Percentiles rank a stretch among this genome's conserved stretches.
phyloP scores from a whole-genome alignment of 2,329 filamentous ascomycete genomes.

The Alternaria triticina region DNA sequence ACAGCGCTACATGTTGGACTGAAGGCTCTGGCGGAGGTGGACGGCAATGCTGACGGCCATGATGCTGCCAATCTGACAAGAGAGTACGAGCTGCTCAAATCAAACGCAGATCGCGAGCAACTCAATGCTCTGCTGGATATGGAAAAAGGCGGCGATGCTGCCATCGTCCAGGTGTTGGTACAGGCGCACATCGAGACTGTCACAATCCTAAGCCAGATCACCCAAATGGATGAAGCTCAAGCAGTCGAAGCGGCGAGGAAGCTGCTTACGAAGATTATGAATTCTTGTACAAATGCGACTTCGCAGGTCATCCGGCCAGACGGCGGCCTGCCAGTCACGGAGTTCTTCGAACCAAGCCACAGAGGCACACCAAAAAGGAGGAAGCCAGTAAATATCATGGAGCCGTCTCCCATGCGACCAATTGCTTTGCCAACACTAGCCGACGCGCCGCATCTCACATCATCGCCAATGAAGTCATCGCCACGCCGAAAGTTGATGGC shows the following conservation, averaged over 20 bases:
- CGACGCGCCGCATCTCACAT: slow-evolving; percentile 50
- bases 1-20: slow-evolving; percentile 86
- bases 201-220: slow-evolving; percentile 79
- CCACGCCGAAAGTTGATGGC: slow-evolving; percentile 71
- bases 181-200: slow-evolving; percentile 93
- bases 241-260: slow-evolving; percentile 80
- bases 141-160: slow-evolving; percentile 79
- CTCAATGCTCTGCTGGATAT: slow-evolving; percentile 80
- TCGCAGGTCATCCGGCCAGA: slow-evolving; percentile 92
- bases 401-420: slow-evolving; percentile 56
- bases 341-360: slow-evolving; percentile 73
- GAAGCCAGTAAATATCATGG: slow-evolving; percentile 57
- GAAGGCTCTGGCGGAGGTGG: slow-evolving; percentile 76
- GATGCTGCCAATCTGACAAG: slow-evolving; percentile 76
- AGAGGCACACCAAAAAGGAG: slow-evolving; percentile 78
- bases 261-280: slow-evolving; percentile 78
- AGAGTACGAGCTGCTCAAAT: slow-evolving; percentile 86
- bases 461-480: slow-evolving; percentile 75
- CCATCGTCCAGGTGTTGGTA: slow-evolving; percentile 80
- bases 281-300: slow-evolving; percentile 74
- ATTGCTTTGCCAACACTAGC: slow-evolving; percentile 37
- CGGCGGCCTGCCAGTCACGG: slow-evolving; percentile 66
- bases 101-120: slow-evolving; percentile 80
- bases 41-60: slow-evolving; percentile 65
- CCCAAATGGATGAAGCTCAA: slow-evolving; percentile 81